Conservation (phyloP, 148 eudicot genomes). For the Silene conica region DNA sequence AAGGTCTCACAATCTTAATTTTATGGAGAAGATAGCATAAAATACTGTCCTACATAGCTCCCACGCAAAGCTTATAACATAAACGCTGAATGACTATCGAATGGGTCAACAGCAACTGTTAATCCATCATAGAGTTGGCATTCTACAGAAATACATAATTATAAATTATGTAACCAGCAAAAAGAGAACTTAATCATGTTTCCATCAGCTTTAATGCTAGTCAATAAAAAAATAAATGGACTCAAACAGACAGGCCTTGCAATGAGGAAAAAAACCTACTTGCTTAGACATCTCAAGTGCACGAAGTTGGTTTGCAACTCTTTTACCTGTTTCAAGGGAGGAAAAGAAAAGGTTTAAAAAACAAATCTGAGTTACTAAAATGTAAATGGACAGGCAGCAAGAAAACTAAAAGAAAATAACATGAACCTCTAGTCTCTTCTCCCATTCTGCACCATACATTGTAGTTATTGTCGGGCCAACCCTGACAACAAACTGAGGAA, state of each 20-base stretch:
- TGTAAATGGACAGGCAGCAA: not conserved
- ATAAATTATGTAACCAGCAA: not conserved
- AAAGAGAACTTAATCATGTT: not conserved
- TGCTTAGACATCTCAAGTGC: slow-evolving; percentile 80
- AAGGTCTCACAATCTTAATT: not conserved
- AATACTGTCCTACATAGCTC: not conserved
- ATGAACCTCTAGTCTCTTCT: slow-evolving; percentile 78
- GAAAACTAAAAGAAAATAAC: not conserved
- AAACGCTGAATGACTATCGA: not conserved
- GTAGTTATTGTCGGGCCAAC: slow-evolving; percentile 60
- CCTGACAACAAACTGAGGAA: slow-evolving; percentile 77
- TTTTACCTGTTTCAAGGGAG: slow-evolving; percentile 54
- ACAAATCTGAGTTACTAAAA: not conserved
- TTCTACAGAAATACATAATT: not conserved
- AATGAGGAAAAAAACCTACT: slow-evolving; percentile 45
- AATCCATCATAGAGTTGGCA: not conserved
- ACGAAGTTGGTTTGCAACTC: slow-evolving; percentile 84
- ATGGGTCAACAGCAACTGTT: not conserved
- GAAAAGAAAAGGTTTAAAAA: not conserved
- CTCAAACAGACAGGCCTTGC: not conserved
- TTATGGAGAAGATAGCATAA: not conserved
- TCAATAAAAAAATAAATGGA: not conserved
- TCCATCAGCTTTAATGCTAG: not conserved
- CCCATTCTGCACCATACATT: slow-evolving; percentile 81
- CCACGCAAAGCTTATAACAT: not conserved